Base-by-base conservation (phyloP, 2,329 filamentous ascomycete species). In the Pestalotiopsis sp. region DNA sequence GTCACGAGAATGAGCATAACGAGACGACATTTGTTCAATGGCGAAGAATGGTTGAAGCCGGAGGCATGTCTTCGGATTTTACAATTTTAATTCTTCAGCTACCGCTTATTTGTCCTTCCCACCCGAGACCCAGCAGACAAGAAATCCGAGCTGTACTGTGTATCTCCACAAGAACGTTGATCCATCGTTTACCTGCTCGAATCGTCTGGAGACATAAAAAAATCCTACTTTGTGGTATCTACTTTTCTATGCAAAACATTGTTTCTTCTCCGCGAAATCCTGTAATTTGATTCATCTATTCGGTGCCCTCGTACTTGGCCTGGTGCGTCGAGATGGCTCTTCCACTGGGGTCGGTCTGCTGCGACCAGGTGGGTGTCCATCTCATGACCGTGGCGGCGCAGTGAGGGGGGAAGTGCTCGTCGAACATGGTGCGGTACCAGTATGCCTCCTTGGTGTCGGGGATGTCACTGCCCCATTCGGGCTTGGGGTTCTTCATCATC, bases 351-450 rank as follows among this genome's bases (percentile, higher is more conserved):
- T 99, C 96, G 31, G 90, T 93, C 88, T 98, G 94, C 81, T 97
- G 93, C 68, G 93, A 97, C 96, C 96, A 99, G 49, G 93, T 99
- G 36, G 96, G 96, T 68, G 93, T 94, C 97, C 96, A 99, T 78
- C 96, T 89, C 93, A 93, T 92, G 66, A 99, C 96, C 7, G 96
- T 99, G 69, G 89, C 91, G 9, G 96, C 97, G 80, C 95, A 98
- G 78, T 91, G 91, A 68, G 91, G 88, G 61, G 96, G 96, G 89
- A 98, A 99, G 83, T 97, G 95, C 87, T 99, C 95, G 81, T 99
- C 96, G 80, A 98, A 99, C 95, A 99, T 98, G 80, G 85, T 88
- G 76, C 96, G 92, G 85, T 99, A 99, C 96, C 96, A 99, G 87
- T 97, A 95, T 83, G 94, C 96, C 84, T 99, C 96, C 89, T 99